A percentile compares a stretch with the other conserved stretches of the same genome.
phyloP scores from a whole-genome alignment of 2,329 filamentous ascomycete species.

The Geosmithia putterillii region DNA sequence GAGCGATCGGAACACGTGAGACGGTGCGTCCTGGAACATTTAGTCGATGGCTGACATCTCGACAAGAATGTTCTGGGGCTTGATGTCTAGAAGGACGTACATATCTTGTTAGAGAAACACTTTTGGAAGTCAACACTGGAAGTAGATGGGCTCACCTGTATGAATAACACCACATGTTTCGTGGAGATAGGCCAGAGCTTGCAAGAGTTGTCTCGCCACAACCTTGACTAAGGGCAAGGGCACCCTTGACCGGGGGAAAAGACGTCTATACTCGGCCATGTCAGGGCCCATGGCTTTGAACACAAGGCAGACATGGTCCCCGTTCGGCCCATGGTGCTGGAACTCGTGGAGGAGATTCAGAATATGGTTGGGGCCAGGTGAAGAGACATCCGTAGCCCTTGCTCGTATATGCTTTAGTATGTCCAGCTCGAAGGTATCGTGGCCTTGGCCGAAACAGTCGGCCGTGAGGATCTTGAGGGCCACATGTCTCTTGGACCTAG shows the following conservation, averaged over 20 bases:
- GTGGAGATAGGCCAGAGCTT: no score
- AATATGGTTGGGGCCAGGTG: background rate
- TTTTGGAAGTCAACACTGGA: background rate
- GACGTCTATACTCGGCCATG: conserved; percentile 7
- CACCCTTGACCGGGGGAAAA: no score
- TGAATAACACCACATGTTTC: no score
- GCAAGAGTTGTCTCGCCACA: no score
- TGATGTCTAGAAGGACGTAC: background rate
- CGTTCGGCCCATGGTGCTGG: conserved; percentile 15
- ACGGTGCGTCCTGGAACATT: conserved; percentile 9
- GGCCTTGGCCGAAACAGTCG: background rate
- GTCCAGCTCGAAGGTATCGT: background rate
- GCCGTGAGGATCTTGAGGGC: conserved; percentile 1
- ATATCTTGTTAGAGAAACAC: background rate
- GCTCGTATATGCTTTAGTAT: no score
- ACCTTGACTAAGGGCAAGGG: no score
- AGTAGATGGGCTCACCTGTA: background rate
- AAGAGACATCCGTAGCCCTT: no score
- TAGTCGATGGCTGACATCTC: conserved; percentile 7
- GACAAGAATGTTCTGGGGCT: conserved; percentile 12
- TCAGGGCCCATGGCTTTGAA: conserved; percentile 20
- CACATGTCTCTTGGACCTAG: background rate
- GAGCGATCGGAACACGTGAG: conserved; percentile 5
- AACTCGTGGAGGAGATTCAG: conserved; percentile 11
- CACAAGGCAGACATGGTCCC: conserved; percentile 15